Evolutionary conservation across 495 filamentous ascomycete genomes (phyloP).

Genomic region (Penicillium paxilli): DNA sequence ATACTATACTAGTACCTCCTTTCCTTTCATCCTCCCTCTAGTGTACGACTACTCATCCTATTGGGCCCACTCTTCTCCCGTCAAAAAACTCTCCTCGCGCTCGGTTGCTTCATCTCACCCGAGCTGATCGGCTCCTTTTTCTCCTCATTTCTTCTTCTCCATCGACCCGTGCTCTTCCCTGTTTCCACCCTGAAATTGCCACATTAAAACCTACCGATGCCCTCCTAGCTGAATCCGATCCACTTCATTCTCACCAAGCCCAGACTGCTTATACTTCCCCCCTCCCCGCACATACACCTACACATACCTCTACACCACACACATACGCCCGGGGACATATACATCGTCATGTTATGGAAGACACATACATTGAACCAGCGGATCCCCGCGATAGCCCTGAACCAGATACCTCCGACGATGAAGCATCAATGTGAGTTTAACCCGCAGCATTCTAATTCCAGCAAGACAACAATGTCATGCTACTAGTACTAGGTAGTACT

Average conservation of each 20-base stretch:
- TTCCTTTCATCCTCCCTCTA: background rate
- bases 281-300: background rate
- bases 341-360: constrained; percentile 37
- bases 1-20: background rate
- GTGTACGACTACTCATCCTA: background rate
- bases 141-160: background rate
- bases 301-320: background rate
- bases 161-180: background rate
- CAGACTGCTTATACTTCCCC: background rate
- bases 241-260: background rate
- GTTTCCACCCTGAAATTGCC: no score
- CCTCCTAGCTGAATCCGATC: background rate
- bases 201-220: background rate
- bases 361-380: constrained; percentile 20
- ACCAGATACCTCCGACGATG: constrained; percentile 23
- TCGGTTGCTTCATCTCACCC: constrained; percentile 1
- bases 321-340: no score
- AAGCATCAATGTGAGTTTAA: constrained; percentile 28
- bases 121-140: background rate
- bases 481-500: no score
- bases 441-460: background rate
- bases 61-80: background rate
- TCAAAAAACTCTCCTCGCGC: constrained; percentile 3
- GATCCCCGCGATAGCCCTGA: constrained; percentile 19
- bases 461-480: no score